Percentiles rank a stretch among this genome's conserved stretches.
These are phyloP conservation scores for Jacaranda copaia DNA, from an alignment of 257 asterid species.

Conservation along the genomic window DNA sequence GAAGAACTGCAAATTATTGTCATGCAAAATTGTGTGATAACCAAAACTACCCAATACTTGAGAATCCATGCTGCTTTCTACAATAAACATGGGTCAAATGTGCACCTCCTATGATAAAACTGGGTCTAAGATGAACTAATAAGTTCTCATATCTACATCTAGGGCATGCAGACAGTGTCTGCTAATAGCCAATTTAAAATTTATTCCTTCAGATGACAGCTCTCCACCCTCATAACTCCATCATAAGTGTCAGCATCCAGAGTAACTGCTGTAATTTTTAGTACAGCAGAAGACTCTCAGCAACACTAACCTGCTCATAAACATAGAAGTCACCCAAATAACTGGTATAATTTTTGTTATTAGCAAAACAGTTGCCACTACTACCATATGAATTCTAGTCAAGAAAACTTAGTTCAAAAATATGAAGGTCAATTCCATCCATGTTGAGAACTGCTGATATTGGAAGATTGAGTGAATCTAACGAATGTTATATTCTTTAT, in stretches of 20 bases:
- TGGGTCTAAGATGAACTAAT: neutral
- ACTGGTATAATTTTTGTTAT: constrained; percentile 18
- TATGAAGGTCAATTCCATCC: constrained; percentile 16
- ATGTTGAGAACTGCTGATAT: constrained; percentile 15
- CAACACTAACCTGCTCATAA: constrained; percentile 10
- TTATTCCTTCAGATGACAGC: neutral
- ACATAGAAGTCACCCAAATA: constrained; percentile 21
- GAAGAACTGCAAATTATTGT: constrained; percentile 3
- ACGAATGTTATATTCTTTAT: constrained; percentile 14
- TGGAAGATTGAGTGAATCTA: constrained; percentile 14
- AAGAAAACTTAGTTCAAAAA: constrained; percentile 2
- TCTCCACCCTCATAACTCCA: neutral
- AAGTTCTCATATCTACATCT: neutral
- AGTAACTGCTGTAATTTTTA: constrained; percentile 19
- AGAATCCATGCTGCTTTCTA: too few species aligned
- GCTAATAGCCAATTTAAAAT: neutral
- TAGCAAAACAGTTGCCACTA: neutral
- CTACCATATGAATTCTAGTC: neutral
- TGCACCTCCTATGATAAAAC: neutral
- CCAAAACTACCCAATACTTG: too few species aligned
- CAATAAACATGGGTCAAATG: too few species aligned
- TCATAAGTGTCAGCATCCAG: constrained; percentile 13
- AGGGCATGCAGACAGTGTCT: neutral
- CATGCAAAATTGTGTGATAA: neutral
- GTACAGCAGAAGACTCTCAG: constrained; percentile 13